These are phyloP conservation scores for Gentiana dahurica DNA, from an alignment of 257 asterid genomes.

Conservation along the genomic window DNA sequence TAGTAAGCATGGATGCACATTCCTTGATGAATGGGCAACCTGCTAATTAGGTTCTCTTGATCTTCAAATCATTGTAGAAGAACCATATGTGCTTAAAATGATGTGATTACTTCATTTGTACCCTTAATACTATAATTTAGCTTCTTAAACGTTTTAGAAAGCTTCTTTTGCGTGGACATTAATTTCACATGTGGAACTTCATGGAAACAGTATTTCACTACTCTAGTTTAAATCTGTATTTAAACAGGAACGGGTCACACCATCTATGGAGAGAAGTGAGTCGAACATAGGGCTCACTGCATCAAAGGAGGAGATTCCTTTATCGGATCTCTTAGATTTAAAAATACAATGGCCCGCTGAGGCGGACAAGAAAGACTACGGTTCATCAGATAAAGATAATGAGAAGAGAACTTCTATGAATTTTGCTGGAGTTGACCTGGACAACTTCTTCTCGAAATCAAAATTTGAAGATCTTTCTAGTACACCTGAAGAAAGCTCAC, in stretches of 20 bases:
- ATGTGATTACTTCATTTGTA: background rate
- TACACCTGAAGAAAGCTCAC: slow-evolving; percentile 21
- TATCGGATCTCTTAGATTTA: slow-evolving; percentile 56
- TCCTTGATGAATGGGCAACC: no score
- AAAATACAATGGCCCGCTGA: slow-evolving; percentile 49
- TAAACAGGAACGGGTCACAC: slow-evolving; percentile 69
- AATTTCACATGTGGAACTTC: slow-evolving; percentile 2
- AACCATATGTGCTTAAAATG: no score
- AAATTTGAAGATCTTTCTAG: slow-evolving; percentile 19
- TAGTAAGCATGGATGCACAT: no score
- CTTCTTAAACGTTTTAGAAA: background rate
- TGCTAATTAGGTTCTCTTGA: no score
- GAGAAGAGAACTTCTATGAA: slow-evolving; percentile 28
- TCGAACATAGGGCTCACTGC: slow-evolving; percentile 37
- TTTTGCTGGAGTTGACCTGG: slow-evolving; percentile 48
- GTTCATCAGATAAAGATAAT: slow-evolving; percentile 20
- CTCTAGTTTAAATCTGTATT: slow-evolving; percentile 13
- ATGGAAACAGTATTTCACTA: background rate
- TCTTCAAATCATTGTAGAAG: no score
- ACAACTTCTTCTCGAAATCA: slow-evolving; percentile 43
- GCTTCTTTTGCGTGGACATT: background rate
- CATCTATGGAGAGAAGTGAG: slow-evolving; percentile 23
- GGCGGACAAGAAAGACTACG: slow-evolving; percentile 24
- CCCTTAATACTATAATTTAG: background rate
- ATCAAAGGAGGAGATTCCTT: slow-evolving; percentile 26